Evolutionary conservation across 2,329 filamentous ascomycete species (phyloP).

Genomic region (Ceratocystis ficicola): DNA sequence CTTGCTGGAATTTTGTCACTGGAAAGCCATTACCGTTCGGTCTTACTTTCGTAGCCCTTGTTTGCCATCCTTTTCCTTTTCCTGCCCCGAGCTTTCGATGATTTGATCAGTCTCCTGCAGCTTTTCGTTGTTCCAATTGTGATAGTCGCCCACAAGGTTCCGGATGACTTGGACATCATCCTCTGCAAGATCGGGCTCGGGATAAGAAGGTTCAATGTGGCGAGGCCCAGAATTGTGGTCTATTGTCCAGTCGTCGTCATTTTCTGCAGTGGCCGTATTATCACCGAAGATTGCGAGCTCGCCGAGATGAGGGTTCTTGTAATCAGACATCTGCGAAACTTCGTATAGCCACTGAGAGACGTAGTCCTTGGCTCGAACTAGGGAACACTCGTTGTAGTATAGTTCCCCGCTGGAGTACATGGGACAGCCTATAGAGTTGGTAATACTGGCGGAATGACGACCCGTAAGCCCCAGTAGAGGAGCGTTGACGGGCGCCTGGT

Average conservation of each 20-base stretch:
- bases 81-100: not conserved
- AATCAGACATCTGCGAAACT: slow-evolving; percentile 35
- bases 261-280: not conserved
- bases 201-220: not conserved
- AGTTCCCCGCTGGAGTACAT: slow-evolving; percentile 56
- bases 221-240: slow-evolving; percentile 6
- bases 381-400: slow-evolving; percentile 47
- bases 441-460: slow-evolving; percentile 32
- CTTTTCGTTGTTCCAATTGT: slow-evolving; percentile 8
- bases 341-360: slow-evolving; percentile 52
- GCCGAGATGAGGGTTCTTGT: slow-evolving; percentile 32
- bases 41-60: not conserved
- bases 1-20: not conserved
- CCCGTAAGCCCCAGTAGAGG: slow-evolving; percentile 43
- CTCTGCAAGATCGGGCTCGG: not conserved
- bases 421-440: slow-evolving; percentile 47
- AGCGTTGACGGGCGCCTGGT: slow-evolving; percentile 38
- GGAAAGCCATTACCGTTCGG: not conserved
- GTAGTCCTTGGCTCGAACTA: slow-evolving; percentile 41
- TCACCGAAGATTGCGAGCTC: not conserved
- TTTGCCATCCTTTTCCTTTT: too few relatives aligned
- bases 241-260: slow-evolving; percentile 6
- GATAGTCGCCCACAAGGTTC: not conserved
- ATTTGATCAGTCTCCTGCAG: not conserved
- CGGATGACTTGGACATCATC: not conserved